phyloP scores from a whole-genome alignment of 768 basidiomycete genomes.

The Xerocomellus chrysenteron region DNA sequence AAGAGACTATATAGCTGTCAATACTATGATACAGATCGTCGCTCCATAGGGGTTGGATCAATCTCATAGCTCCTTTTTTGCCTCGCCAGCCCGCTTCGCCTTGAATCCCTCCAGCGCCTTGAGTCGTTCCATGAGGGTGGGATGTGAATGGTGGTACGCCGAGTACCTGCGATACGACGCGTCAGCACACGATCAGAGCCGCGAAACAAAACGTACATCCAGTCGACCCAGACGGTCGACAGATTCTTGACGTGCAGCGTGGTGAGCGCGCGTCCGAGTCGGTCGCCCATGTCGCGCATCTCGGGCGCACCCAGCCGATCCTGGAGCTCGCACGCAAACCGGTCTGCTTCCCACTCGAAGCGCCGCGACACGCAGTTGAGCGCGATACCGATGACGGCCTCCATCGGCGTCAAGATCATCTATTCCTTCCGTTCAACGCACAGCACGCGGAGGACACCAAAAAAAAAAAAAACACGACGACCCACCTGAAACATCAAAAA shows the following conservation, averaged over 20 bases:
- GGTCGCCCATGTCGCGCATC: constrained; percentile 84
- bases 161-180: constrained; percentile 62
- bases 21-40: neutral
- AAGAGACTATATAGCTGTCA: neutral
- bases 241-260: constrained; percentile 90
- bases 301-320: constrained; percentile 43
- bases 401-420: constrained; percentile 82
- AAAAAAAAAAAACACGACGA: neutral
- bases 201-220: constrained; percentile 50
- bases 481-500: constrained; percentile 83
- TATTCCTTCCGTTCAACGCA: constrained; percentile 15
- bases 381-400: constrained; percentile 65
- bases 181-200: neutral
- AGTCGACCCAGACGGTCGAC: constrained; percentile 92
- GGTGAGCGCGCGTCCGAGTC: constrained; percentile 79
- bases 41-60: no score
- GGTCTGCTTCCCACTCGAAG: constrained; percentile 93
- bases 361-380: constrained; percentile 82
- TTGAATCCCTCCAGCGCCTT: constrained; percentile 75
- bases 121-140: constrained; percentile 87
- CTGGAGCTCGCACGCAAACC: constrained; percentile 76
- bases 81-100: constrained; percentile 32
- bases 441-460: no score
- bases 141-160: constrained; percentile 94
- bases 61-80: constrained; percentile 23